Percentiles rank a stretch among this genome's conserved stretches.
Conservation (phyloP, 345 rosid species). For the Ceriops tagal region DNA sequence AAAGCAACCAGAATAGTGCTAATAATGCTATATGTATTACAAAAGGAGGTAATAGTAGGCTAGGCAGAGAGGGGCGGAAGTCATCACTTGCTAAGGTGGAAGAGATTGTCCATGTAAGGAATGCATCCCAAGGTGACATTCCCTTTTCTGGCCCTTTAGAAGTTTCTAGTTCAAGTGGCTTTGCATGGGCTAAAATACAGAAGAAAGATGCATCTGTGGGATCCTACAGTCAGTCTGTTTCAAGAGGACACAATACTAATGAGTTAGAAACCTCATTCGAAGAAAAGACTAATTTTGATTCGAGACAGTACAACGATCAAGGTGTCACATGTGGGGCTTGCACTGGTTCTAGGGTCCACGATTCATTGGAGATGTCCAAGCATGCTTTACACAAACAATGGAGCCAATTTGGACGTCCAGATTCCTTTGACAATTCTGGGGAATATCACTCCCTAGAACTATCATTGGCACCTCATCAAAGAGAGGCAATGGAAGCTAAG, state of each 20-base stretch:
- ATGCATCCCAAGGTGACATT: constrained; percentile 81
- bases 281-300: constrained; percentile 40
- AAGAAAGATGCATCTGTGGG: constrained; percentile 55
- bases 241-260: constrained; percentile 54
- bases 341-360: constrained; percentile 50
- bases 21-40: constrained; percentile 22
- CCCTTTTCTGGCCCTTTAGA: constrained; percentile 88
- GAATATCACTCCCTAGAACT: constrained; percentile 88
- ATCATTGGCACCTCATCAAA: constrained; percentile 60
- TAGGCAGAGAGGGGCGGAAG: constrained; percentile 41
- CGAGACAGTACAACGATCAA: constrained; percentile 38
- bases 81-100: constrained; percentile 46
- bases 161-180: constrained; percentile 81
- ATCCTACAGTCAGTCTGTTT: constrained; percentile 55
- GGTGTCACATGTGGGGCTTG: constrained; percentile 33
- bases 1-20: constrained; percentile 31
- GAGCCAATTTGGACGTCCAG: constrained; percentile 75
- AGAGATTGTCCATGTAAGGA: constrained; percentile 65
- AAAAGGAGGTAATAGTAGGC: constrained; percentile 36
- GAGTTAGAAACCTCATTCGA: constrained; percentile 46
- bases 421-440: constrained; percentile 81
- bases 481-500: constrained; percentile 63
- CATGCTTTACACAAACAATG: constrained; percentile 60
- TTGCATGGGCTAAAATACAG: constrained; percentile 87
- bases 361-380: constrained; percentile 52